Evolutionary conservation across 305 asterid species (phyloP).

Genomic region (Galium porrigens): DNA sequence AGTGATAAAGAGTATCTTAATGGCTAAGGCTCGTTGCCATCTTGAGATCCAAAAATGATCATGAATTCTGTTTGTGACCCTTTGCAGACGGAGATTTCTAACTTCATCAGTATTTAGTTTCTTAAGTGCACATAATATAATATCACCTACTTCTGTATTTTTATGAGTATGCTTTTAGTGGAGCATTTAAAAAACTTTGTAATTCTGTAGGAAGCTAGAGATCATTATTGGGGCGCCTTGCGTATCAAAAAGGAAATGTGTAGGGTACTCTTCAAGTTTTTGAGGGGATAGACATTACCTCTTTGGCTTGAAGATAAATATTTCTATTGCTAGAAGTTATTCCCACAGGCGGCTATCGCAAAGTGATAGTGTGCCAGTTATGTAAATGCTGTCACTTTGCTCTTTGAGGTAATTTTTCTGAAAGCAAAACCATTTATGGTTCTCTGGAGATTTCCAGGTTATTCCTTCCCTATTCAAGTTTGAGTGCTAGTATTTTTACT

Average conservation of each 20-base stretch:
- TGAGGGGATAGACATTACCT: conserved; percentile 74
- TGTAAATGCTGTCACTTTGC: conserved; percentile 74
- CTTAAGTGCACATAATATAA: neutral
- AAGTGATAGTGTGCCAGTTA: conserved; percentile 34
- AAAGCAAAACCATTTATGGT: conserved; percentile 64
- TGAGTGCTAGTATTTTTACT: neutral
- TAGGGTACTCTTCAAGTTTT: conserved; percentile 86
- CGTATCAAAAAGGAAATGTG: conserved; percentile 75
- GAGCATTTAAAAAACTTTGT: neutral
- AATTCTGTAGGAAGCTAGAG: conserved; percentile 70
- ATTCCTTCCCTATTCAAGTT: neutral
- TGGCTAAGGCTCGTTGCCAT: conserved; percentile 3
- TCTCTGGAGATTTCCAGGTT: conserved; percentile 63
- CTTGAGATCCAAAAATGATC: too few species aligned
- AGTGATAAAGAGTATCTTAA: too few species aligned
- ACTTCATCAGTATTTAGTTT: neutral
- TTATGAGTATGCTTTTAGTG: conserved; percentile 10
- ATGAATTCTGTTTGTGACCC: too few species aligned
- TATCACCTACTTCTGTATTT: neutral
- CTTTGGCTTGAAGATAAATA: conserved; percentile 54
- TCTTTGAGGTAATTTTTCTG: conserved; percentile 61
- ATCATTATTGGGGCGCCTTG: conserved; percentile 81
- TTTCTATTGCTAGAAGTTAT: conserved; percentile 44
- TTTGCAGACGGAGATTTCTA: neutral
- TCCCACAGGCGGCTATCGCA: conserved; percentile 55